Conservation (phyloP, 1,284 basidiomycete genomes). For the Microbotryum intermedium region DNA sequence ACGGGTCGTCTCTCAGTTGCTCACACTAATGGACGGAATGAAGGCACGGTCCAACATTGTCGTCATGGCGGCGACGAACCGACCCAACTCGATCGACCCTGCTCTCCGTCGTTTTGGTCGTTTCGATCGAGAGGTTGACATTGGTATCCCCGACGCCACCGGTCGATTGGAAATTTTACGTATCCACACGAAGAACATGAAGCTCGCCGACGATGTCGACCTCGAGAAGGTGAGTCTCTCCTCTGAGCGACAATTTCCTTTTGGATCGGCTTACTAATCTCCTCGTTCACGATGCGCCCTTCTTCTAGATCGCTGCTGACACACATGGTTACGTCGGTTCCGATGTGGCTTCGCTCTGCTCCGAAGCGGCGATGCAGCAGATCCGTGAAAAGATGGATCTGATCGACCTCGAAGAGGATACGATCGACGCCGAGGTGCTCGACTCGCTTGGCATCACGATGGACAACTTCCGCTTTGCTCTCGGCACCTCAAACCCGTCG, state of each 20-base stretch:
- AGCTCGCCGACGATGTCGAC: conserved; percentile 90
- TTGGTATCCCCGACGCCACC: conserved; percentile 96
- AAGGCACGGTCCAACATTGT: conserved; percentile 98
- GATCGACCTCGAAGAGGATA: conserved; percentile 53
- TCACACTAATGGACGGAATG: conserved; percentile 97
- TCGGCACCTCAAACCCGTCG: conserved; percentile 90
- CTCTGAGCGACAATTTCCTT: background rate
- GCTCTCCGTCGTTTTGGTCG: conserved; percentile 96
- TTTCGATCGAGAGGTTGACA: conserved; percentile 98
- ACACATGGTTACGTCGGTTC: conserved; percentile 99
- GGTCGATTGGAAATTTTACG: conserved; percentile 96
- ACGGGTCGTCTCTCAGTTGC: conserved; percentile 92
- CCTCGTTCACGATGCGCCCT: background rate
- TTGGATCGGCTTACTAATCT: too few species aligned
- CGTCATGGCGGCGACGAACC: conserved; percentile 98
- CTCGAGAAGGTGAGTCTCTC: conserved; percentile 65
- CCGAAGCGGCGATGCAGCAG: conserved; percentile 97
- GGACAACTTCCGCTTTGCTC: conserved; percentile 97
- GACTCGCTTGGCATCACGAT: conserved; percentile 93
- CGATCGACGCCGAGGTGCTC: conserved; percentile 92
- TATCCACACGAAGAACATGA: conserved; percentile 99
- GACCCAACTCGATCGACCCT: conserved; percentile 98
- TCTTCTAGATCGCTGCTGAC: conserved; percentile 78
- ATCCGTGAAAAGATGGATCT: conserved; percentile 73
- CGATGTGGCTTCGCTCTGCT: conserved; percentile 91